Conservation (phyloP, 2,329 filamentous ascomycete species). For the Nothophoma quercina region DNA sequence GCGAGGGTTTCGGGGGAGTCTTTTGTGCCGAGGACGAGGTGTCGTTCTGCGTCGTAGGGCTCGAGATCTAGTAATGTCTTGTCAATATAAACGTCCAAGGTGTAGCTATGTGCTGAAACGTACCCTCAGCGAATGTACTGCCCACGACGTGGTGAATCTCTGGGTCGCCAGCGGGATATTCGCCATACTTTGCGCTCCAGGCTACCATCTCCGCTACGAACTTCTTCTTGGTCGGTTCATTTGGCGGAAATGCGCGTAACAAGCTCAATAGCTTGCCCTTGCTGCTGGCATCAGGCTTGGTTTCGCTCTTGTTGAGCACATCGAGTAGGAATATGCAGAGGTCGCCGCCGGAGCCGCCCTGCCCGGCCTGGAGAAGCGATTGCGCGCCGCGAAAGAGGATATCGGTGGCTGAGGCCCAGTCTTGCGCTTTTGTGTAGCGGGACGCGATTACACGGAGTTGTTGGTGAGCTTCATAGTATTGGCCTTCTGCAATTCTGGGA, state of each 20-base stretch:
- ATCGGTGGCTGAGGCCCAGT: constrained; percentile 85
- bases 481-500: constrained; percentile 81
- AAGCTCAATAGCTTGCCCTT: constrained; percentile 79
- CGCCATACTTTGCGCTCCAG: constrained; percentile 88
- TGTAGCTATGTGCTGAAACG: constrained; percentile 6
- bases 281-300: constrained; percentile 75
- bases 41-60: constrained; percentile 89
- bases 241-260: constrained; percentile 78
- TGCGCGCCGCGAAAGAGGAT: constrained; percentile 85
- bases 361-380: constrained; percentile 87
- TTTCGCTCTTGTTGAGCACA: constrained; percentile 86
- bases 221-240: constrained; percentile 91
- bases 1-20: constrained; percentile 84
- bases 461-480: constrained; percentile 98
- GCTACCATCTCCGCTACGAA: constrained; percentile 86
- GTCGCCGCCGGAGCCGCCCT: constrained; percentile 92
- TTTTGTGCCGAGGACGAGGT: constrained; percentile 86
- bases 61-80: constrained; percentile 72
- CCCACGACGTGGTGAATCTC: constrained; percentile 94
- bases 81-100: background rate
- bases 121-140: constrained; percentile 82
- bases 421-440: constrained; percentile 87
- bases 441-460: constrained; percentile 95
- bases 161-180: constrained; percentile 89
- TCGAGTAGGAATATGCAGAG: constrained; percentile 87